phyloP scores from a whole-genome alignment of 1,284 basidiomycete genomes.

The Ceratobasidium sp. region DNA sequence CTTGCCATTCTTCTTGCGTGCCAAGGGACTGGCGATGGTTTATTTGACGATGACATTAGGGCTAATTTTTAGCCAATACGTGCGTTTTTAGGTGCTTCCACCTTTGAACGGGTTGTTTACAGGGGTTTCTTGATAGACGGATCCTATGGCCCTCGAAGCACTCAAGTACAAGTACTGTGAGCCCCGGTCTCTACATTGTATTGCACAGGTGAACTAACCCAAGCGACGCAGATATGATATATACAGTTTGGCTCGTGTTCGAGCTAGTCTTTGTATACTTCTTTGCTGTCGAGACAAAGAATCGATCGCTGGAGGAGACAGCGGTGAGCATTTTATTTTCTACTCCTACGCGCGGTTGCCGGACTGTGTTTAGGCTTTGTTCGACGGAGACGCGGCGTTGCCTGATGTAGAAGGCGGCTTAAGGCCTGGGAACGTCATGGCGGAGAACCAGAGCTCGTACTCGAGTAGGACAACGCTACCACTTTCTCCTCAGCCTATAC shows the following conservation, averaged over 20 bases:
- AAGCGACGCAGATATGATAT: slow-evolving; percentile 53
- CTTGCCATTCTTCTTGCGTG: slow-evolving; percentile 74
- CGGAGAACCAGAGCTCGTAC: slow-evolving; percentile 26
- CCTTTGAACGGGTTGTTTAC: not conserved
- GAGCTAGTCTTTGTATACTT: slow-evolving; percentile 74
- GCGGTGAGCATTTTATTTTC: slow-evolving; percentile 34
- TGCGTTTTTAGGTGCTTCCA: slow-evolving; percentile 30
- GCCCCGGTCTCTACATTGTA: not conserved
- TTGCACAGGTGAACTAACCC: not conserved
- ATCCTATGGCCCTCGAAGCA: slow-evolving; percentile 29
- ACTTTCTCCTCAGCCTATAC: not conserved
- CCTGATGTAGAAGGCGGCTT: slow-evolving; percentile 21
- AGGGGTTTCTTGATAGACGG: not conserved
- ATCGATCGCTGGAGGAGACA: slow-evolving; percentile 74
- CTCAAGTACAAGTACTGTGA: slow-evolving; percentile 39
- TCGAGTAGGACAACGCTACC: slow-evolving; percentile 19
- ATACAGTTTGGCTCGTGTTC: slow-evolving; percentile 73
- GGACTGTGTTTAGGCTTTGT: not conserved
- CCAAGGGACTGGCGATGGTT: slow-evolving; percentile 77
- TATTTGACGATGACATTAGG: slow-evolving; percentile 58
- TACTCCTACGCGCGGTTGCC: too few relatives aligned
- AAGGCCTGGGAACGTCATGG: slow-evolving; percentile 6
- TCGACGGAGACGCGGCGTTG: slow-evolving; percentile 37
- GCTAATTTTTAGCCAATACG: slow-evolving; percentile 73
- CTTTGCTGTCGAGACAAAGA: slow-evolving; percentile 61